A percentile compares a stretch with the other conserved stretches of the same genome.
Evolutionary conservation across 805 yeast species (phyloP).

Genomic region (Suhomyces xylopsoci): DNA sequence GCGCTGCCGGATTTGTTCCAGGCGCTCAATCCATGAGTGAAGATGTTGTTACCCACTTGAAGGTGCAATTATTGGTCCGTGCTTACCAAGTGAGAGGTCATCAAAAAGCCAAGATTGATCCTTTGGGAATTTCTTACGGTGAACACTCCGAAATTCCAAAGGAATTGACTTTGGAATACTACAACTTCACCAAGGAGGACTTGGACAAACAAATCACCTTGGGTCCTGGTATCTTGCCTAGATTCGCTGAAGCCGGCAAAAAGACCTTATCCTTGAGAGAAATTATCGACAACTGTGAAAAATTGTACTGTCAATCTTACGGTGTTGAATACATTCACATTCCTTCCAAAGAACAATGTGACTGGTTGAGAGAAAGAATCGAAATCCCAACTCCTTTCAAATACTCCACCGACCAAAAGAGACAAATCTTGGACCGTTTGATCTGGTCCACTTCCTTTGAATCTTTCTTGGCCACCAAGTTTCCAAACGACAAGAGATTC

Average conservation of each 20-base stretch:
- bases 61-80: slow-evolving; percentile 93
- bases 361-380: slow-evolving; percentile 96
- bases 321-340: slow-evolving; percentile 97
- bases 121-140: slow-evolving; percentile 87
- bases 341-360: slow-evolving; percentile 92
- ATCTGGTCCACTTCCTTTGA: slow-evolving; percentile 97
- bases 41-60: slow-evolving; percentile 82
- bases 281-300: slow-evolving; percentile 73
- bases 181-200: slow-evolving; percentile 87
- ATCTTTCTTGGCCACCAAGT: slow-evolving; percentile 86
- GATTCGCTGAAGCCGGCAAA: slow-evolving; percentile 69
- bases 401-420: slow-evolving; percentile 83
- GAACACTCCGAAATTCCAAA: slow-evolving; percentile 65
- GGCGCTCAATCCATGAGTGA: slow-evolving; percentile 49
- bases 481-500: slow-evolving; percentile 97
- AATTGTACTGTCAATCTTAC: slow-evolving; percentile 79
- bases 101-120: slow-evolving; percentile 91
- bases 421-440: slow-evolving; percentile 92
- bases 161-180: slow-evolving; percentile 88
- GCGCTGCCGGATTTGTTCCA: slow-evolving; percentile 57
- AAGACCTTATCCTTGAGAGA: slow-evolving; percentile 72
- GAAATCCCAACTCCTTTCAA: slow-evolving; percentile 88
- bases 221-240: slow-evolving; percentile 97
- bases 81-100: slow-evolving; percentile 99
- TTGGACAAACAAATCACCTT: slow-evolving; percentile 77